phyloP scores from a whole-genome alignment of 2,329 filamentous ascomycete genomes.

The Xylariomycetidae sp. region DNA sequence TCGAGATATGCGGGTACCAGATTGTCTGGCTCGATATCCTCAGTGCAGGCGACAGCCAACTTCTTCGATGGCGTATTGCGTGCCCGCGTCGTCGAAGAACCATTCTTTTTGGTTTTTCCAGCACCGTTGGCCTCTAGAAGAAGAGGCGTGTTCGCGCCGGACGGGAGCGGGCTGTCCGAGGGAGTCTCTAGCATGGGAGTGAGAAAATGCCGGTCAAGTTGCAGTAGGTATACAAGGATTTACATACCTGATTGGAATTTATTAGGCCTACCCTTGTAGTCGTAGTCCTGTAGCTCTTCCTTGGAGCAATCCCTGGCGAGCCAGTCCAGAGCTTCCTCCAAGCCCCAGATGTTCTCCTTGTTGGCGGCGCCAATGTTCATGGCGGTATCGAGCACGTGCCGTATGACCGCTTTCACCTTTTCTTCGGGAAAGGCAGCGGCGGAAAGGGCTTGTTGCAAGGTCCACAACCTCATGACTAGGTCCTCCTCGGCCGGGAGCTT shows the following conservation, averaged over 20 bases:
- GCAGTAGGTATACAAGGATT: no score
- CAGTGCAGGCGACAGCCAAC: conserved; percentile 48
- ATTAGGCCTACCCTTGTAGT: conserved; percentile 36
- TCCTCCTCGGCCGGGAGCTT: conserved; percentile 69
- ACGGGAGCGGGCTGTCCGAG: conserved; percentile 42
- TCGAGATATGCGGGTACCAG: conserved; percentile 71
- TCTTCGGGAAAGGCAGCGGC: conserved; percentile 61
- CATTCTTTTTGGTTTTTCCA: conserved; percentile 30
- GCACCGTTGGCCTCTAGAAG: conserved; percentile 29
- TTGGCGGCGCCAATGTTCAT: conserved; percentile 49
- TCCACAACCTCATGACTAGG: conserved; percentile 75
- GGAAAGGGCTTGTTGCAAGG: conserved; percentile 65
- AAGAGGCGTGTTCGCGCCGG: conserved; percentile 44
- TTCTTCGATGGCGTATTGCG: conserved; percentile 34
- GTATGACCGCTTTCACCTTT: conserved; percentile 58
- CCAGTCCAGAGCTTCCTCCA: conserved; percentile 87
- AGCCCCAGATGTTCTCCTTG: conserved; percentile 71
- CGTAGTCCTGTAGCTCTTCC: conserved; percentile 68
- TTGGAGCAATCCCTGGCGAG: conserved; percentile 69
- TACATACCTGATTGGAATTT: conserved; percentile 31
- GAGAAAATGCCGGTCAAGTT: no score
- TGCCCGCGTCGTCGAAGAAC: conserved; percentile 21
- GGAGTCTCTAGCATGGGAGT: conserved; percentile 35
- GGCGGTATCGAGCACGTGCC: conserved; percentile 61
- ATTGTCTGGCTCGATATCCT: conserved; percentile 69